Evolutionary conservation across 345 rosid species (phyloP), one percentile per base, ranked within the genome.

Genomic region (Salix caprea): DNA sequence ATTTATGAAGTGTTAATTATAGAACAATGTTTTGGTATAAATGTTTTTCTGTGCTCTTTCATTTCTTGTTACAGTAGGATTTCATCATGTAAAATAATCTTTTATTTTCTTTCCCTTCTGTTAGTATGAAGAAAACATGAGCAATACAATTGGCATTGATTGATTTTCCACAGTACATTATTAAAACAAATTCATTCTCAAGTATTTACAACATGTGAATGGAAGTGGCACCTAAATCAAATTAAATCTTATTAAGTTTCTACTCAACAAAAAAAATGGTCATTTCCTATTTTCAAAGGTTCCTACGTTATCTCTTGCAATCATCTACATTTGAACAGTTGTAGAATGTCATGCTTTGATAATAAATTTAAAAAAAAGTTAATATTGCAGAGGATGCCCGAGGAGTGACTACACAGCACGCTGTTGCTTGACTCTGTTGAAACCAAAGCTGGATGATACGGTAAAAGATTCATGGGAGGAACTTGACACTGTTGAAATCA

Each of bases 401-500:
- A 79, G 87, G 72, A 95, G 97, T 65, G 89, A 95, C 72, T 78
- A 83, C 71, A 90, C 94, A 0, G 97, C 91, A 52, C 88, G 89
- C 36, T 86, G 92, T 81, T 88, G 90, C 83, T 78, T 90, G 85
- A 79, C 86, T 74, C 10, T 90, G 40, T 85, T 95, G 75, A 89
- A 91, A 85, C 97, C 97, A n/a, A 86, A 88, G 86, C 85, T 95
- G 77, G 89, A 74, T 54, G 82, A 77, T 79, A 84, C 87, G 61
- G 97, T 80, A 71, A 97, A 85, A 50, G 97, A 93, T 65, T 91
- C 97, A 10, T 93, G 97, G 99, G 99, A 93, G 87, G 99, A 91
- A 79, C 88, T 95, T 72, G 93, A 87, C 74, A 75, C 84, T 32
- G n/a, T 82, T 21, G 94, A 95, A 79, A 90, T 93, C 71, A 89